Base-by-base conservation (phyloP, 768 basidiomycete species). In the Leccinum boreale region DNA sequence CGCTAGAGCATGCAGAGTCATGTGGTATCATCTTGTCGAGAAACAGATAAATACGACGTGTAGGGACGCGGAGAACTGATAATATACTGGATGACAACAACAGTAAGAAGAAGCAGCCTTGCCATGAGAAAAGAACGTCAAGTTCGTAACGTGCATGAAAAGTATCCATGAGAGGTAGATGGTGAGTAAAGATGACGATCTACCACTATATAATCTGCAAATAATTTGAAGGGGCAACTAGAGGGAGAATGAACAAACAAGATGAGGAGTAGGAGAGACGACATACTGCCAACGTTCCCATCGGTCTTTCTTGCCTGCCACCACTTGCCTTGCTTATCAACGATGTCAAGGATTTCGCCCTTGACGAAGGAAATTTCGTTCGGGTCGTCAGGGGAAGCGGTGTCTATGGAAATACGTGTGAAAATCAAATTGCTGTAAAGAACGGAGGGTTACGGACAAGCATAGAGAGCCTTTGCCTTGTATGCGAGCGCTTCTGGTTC, bases 321-420 rank as follows among this genome's bases (percentile, higher is more conserved):
- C 92, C 92, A 93, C 69, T 93, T 92, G 51, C 91, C 91, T 66
- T 91, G 85, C 74, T 92, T 94, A 75, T 98, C 95, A 57, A 94
- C 72, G 55, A 98, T 89, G 61, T 97, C 94, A 61, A 98, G 82
- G 42, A 93, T 78, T 67, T 98, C 96, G 54, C 94, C 93, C 72
- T 98, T 98, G 52, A 76, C 67, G 73, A 99, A 98, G 50, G 92
- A 91, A 42, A 99, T 89, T 75, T 99, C 97, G 68, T 92, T 97
- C 12, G 95, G 92, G 72, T 99, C 97, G 57, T 98, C 95, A 28
- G 90, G 78, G 3, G 90, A 92, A n/a, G 94, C 96, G 50, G 83
- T 84, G 77, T 99, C 96, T 98, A 73, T 28, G 39, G 62, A 63
- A 44, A 52, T 50, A 17, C 39, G 54, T 47, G 61, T 74, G 26